These are phyloP conservation scores for Colletotrichum trifolii DNA, from an alignment of 2,329 filamentous ascomycete genomes.

Conservation along the genomic window DNA sequence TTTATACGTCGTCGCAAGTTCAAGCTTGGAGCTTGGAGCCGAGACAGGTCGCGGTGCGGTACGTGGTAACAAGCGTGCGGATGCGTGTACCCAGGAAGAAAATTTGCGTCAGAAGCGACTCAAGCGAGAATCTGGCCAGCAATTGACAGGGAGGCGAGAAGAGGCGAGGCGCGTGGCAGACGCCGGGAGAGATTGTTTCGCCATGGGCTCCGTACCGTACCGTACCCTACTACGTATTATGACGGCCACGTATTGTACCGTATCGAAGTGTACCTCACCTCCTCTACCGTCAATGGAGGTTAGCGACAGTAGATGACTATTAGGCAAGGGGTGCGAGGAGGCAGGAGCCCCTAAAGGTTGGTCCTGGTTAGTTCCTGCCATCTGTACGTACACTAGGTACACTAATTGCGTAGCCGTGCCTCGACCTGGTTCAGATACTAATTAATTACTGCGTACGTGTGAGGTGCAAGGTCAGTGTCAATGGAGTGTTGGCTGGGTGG, in stretches of 20 bases:
- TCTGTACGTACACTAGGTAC: not conserved
- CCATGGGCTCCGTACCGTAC: too few species aligned
- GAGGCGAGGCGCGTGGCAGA: conserved; percentile 20
- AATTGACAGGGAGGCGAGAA: conserved; percentile 23
- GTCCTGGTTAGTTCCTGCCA: conserved; percentile 22
- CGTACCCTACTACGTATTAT: too few species aligned
- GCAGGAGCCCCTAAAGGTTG: conserved; percentile 25
- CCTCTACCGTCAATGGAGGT: too few species aligned
- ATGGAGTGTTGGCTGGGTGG: not conserved
- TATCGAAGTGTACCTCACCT: too few species aligned
- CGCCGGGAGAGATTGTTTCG: conserved; percentile 13
- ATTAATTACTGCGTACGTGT: too few species aligned
- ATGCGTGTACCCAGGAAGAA: conserved; percentile 8
- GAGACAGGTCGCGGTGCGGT: not conserved
- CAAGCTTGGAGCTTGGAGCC: too few species aligned
- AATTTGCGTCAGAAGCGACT: conserved; percentile 30
- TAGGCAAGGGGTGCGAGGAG: conserved; percentile 10
- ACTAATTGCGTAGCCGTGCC: too few species aligned
- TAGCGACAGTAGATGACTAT: not conserved
- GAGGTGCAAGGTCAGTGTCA: too few species aligned
- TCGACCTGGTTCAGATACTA: too few species aligned
- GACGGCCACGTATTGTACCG: too few species aligned
- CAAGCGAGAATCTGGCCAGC: conserved; percentile 7
- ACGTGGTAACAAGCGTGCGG: not conserved
- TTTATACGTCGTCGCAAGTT: conserved; percentile 22